Conservation (phyloP, 768 basidiomycete species). For the Collybia nuda region DNA sequence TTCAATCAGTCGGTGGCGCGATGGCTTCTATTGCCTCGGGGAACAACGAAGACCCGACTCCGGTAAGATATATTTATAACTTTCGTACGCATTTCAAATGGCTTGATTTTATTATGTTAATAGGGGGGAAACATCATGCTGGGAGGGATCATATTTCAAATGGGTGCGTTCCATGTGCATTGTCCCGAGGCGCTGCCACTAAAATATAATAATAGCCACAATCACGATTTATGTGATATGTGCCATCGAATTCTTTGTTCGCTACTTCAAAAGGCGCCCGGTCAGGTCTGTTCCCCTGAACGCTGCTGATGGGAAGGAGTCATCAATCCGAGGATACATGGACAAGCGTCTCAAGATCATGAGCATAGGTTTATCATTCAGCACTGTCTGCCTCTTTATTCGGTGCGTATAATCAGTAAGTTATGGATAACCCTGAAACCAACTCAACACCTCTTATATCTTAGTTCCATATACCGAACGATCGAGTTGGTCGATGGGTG, state of each 20-base stretch:
- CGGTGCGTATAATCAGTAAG: slow-evolving; percentile 26
- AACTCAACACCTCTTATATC: slow-evolving; percentile 1
- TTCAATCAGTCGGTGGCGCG: slow-evolving; percentile 64
- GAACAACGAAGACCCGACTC: slow-evolving; percentile 5
- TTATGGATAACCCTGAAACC: no score
- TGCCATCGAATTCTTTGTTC: slow-evolving; percentile 44
- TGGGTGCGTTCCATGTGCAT: slow-evolving; percentile 26
- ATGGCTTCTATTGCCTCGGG: slow-evolving; percentile 37
- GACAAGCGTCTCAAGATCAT: slow-evolving; percentile 22
- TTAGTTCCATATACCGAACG: slow-evolving; percentile 48
- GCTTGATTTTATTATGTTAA: slow-evolving; percentile 15
- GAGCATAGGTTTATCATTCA: slow-evolving; percentile 32
- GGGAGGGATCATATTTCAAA: slow-evolving; percentile 61
- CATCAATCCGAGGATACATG: slow-evolving; percentile 2
- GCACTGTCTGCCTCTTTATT: slow-evolving; percentile 40
- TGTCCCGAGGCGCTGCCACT: background rate
- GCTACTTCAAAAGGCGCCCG: slow-evolving; percentile 34
- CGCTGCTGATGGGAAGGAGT: background rate
- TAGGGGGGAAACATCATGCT: slow-evolving; percentile 42
- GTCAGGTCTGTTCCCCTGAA: slow-evolving; percentile 12
- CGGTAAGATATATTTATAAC: background rate
- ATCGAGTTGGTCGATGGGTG: slow-evolving; percentile 51
- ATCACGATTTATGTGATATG: slow-evolving; percentile 41
- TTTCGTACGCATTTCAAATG: slow-evolving; percentile 18
- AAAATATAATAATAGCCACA: slow-evolving; percentile 26